Base-by-base conservation (phyloP, 2,329 filamentous ascomycete species). In the Plenodomus biglobosus region DNA sequence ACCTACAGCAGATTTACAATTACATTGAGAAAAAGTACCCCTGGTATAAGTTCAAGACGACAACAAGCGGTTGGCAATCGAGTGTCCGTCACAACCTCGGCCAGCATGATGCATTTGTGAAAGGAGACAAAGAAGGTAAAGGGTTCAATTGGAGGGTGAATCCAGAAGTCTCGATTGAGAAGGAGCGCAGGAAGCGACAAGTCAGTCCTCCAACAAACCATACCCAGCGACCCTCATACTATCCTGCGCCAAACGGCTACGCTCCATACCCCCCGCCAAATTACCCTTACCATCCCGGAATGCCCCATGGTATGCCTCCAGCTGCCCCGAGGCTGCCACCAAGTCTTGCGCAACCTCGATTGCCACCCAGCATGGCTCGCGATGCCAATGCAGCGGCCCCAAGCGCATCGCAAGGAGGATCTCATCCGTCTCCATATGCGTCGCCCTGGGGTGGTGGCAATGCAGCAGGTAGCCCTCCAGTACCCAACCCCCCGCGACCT, bases 21-120 rank as follows among this genome's bases (percentile, higher is more conserved):
- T 80, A 81, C 36, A 78, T 86, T 46, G 82, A 84, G 64, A 74
- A 81, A 57, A 82, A 82, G 53, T 85, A 83, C 59, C 83, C 83
- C 1, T 85, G 81, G 61, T 85, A 82, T 73, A 83, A 82, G 61
- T 84, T 84, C 63, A 74, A 73, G 48, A 80, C 74, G 13, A 72
- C 79, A 44, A 85, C 83, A 1, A 78, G 79, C 55, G 84, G 84
- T 13, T 86, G 84, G 84, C 83, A 85, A 51, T 85, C 82, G 27
- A 85, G 82, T 73, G 83, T 86, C 32, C 78, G 84, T 27, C 84
- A 86, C 64, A 86, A 86, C 49, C 73, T 86, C 68, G 72, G 80
- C 62, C 72, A 85, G 73, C 73, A 80, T 68, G 62, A 80, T 70
- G 73, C 77, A 69, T 85, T 85, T 61, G 77, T 80, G 64, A 83